phyloP scores from a whole-genome alignment of 2,329 filamentous ascomycete genomes.

The Phaeosphaeriaceae sp. region DNA sequence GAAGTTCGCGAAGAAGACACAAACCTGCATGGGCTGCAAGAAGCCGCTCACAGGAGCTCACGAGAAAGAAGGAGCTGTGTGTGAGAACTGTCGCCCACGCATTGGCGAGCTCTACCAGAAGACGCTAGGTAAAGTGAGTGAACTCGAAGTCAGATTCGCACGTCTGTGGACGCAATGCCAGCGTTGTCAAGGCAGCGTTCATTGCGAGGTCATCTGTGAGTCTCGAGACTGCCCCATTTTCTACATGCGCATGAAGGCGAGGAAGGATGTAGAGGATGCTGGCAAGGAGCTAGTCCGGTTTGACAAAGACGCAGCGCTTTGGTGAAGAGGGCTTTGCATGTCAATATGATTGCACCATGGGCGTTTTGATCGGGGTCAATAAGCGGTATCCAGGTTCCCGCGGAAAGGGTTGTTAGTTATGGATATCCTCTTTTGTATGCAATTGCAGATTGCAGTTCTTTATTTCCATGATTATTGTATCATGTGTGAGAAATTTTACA shows the following conservation, averaged over 20 bases:
- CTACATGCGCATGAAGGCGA: conserved; percentile 99
- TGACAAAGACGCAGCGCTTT: conserved; percentile 81
- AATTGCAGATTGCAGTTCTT: neutral
- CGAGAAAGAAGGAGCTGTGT: conserved; percentile 86
- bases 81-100: conserved; percentile 81
- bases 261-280: conserved; percentile 96
- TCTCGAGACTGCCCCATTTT: conserved; percentile 98
- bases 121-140: conserved; percentile 84
- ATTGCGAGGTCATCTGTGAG: conserved; percentile 97
- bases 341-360: neutral
- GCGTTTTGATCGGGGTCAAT: neutral
- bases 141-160: conserved; percentile 91
- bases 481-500: neutral
- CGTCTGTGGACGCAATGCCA: conserved; percentile 98
- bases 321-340: conserved; percentile 48
- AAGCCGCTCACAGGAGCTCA: conserved; percentile 84
- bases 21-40: conserved; percentile 99
- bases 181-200: conserved; percentile 95
- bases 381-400: neutral
- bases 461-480: neutral
- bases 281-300: conserved; percentile 90
- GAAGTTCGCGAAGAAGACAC: conserved; percentile 98
- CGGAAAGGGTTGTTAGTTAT: neutral
- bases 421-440: neutral
- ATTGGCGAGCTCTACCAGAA: conserved; percentile 94